phyloP scores from a whole-genome alignment of 768 basidiomycete species.

The Tephrocybe rancida region DNA sequence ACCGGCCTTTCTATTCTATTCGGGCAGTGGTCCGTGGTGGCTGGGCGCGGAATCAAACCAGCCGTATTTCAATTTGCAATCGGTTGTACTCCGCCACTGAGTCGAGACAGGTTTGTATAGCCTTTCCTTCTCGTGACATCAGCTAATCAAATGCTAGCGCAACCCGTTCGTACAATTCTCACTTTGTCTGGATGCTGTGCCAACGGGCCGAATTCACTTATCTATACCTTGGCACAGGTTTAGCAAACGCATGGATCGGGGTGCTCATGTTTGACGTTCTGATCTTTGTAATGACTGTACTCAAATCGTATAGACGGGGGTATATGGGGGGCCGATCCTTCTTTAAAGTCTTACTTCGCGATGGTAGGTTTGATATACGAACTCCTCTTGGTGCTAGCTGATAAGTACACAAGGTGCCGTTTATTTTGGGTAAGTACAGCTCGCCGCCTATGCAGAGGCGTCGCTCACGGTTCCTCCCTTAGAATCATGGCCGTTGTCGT shows the following conservation, averaged over 20 bases:
- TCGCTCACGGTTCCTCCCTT: neutral
- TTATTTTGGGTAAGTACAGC: slow-evolving; percentile 37
- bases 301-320: slow-evolving; percentile 32
- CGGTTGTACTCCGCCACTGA: slow-evolving; percentile 4
- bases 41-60: neutral
- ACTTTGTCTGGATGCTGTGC: no score
- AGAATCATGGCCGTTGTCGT: slow-evolving; percentile 24
- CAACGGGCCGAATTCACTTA: neutral
- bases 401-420: slow-evolving; percentile 27
- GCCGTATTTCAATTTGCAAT: neutral
- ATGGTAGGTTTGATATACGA: slow-evolving; percentile 32
- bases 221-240: slow-evolving; percentile 19
- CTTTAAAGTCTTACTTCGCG: slow-evolving; percentile 36
- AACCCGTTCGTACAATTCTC: slow-evolving; percentile 13
- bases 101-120: slow-evolving; percentile 1
- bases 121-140: neutral
- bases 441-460: neutral
- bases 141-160: slow-evolving; percentile 11
- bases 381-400: neutral
- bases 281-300: slow-evolving; percentile 43
- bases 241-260: slow-evolving; percentile 41
- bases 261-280: slow-evolving; percentile 40
- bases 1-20: neutral
- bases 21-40: neutral
- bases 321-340: slow-evolving; percentile 23